phyloP scores from a whole-genome alignment of 2,329 filamentous ascomycete species.

The Cladosporium sp. region DNA sequence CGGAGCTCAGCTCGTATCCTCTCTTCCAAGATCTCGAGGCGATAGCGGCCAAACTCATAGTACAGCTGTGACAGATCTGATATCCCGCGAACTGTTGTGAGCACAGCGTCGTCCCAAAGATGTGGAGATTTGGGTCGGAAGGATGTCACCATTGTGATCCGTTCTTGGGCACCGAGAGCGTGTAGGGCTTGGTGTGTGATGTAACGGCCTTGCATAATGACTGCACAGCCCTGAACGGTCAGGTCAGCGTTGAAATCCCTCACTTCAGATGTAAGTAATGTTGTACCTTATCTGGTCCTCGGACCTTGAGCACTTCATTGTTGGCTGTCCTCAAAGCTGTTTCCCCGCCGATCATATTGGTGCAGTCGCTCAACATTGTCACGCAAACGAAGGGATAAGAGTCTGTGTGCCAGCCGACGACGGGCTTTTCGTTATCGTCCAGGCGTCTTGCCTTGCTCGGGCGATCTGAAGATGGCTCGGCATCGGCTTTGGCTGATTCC shows the following conservation, averaged over 20 bases:
- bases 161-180: constrained; percentile 55
- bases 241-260: neutral
- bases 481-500: neutral
- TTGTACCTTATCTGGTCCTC: constrained; percentile 57
- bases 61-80: constrained; percentile 57
- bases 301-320: constrained; percentile 41
- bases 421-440: constrained; percentile 48
- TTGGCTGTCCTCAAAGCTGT: constrained; percentile 55
- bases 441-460: neutral
- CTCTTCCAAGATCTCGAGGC: constrained; percentile 60
- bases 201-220: constrained; percentile 64
- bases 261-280: neutral
- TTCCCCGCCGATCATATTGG: constrained; percentile 61
- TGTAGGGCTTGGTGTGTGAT: constrained; percentile 62
- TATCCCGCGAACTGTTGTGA: constrained; percentile 57
- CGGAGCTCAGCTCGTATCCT: constrained; percentile 39
- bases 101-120: constrained; percentile 56
- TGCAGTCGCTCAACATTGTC: constrained; percentile 62
- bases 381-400: constrained; percentile 67
- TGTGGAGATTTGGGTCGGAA: constrained; percentile 57
- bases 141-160: constrained; percentile 63
- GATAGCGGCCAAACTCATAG: constrained; percentile 58
- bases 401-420: constrained; percentile 62
- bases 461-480: constrained; percentile 34
- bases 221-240: constrained; percentile 51